Evolutionary conservation across 108 stramenopile genomes (phyloP), one percentile per base, ranked within the genome.

Genomic region (Pseudonitzschia delicatissima): DNA sequence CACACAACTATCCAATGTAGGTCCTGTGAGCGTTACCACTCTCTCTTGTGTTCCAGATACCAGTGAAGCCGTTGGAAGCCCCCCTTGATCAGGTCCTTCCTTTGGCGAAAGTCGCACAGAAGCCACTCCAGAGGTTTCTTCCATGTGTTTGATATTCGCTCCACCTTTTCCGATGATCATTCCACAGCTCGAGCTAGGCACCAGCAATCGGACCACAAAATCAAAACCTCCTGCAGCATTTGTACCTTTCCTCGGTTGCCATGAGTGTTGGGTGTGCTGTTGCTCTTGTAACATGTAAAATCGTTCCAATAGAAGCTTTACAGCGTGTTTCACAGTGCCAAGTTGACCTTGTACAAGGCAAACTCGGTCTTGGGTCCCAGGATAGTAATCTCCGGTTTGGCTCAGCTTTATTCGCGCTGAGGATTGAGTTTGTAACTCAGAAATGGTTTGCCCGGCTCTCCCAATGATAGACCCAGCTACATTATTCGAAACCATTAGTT

Each of bases 381-480:
- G 90, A 63, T 77, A 92, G 68, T 73, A 88, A 48, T 88, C 84
- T 20, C 86, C 86, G 27, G 82, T 76, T 68, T 92, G 90, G 57
- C 86, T 85, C 49, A 92, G 77, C 59, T 88, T 88, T 49, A 92
- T 92, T 39, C 87, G 65, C 12, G 87, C 68, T 9, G 67, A 63
- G 5, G 90, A 83, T 62, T 81, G 71, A n/a, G 76, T 64, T 76
- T 92, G 90, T 9, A 92, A 49, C 39, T 88, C 87, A 13, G 77
- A 76, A 20, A 92, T 87, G 6, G 90, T 87, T 57, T 88, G 84
- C 11, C 90, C 90, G 13, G 79, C 69, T 72, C 87, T 62, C 57
- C 90, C 90, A 60, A 92, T 92, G 57, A 92, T 83, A n/a, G 82
- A 87, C 32, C 87, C 90, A 5, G 90, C 86, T 11, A 87, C 86